A percentile compares a stretch with the other conserved stretches of the same genome.
phyloP scores from a whole-genome alignment of 1,139 yeast species.

The Oligophagozyma castellii region DNA sequence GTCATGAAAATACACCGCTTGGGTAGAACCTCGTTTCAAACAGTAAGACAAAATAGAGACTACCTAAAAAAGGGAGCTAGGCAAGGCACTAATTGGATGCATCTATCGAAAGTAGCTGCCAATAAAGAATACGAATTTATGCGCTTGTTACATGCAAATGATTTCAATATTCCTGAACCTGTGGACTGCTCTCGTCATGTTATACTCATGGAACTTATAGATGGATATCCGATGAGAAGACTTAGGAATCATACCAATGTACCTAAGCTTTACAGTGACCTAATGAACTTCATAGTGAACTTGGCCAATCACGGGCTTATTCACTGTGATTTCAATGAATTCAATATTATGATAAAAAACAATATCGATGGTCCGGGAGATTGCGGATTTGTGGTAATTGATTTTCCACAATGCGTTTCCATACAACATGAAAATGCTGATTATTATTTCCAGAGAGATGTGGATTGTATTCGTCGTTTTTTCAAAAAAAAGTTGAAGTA shows the following conservation, averaged over 20 bases:
- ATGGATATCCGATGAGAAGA: constrained; percentile 83
- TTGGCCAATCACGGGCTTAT: constrained; percentile 81
- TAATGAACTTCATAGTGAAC: constrained; percentile 76
- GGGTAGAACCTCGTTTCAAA: constrained; percentile 85
- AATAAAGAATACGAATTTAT: constrained; percentile 82
- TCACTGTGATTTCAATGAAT: constrained; percentile 96
- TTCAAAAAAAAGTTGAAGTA: constrained; percentile 70
- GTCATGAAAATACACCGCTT: constrained; percentile 84
- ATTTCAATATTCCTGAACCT: constrained; percentile 79
- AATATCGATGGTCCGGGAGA: constrained; percentile 40
- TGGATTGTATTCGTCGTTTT: constrained; percentile 73
- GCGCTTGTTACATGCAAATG: constrained; percentile 58
- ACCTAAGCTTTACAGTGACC: constrained; percentile 59
- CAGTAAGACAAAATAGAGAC: constrained; percentile 89
- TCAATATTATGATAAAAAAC: constrained; percentile 77
- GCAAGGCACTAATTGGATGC: constrained; percentile 72
- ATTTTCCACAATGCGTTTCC: constrained; percentile 96
- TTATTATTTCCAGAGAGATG: constrained; percentile 80
- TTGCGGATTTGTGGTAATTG: constrained; percentile 72
- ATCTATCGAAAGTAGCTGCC: constrained; percentile 78
- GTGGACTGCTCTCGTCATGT: constrained; percentile 84
- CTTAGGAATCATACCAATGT: constrained; percentile 55
- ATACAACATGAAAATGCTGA: constrained; percentile 84
- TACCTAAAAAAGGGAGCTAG: constrained; percentile 54
- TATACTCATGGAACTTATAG: constrained; percentile 81